Percentiles rank a stretch among this genome's conserved stretches.
Evolutionary conservation across 1,284 basidiomycete genomes (phyloP).

Genomic region (Ustilago trichophora): DNA sequence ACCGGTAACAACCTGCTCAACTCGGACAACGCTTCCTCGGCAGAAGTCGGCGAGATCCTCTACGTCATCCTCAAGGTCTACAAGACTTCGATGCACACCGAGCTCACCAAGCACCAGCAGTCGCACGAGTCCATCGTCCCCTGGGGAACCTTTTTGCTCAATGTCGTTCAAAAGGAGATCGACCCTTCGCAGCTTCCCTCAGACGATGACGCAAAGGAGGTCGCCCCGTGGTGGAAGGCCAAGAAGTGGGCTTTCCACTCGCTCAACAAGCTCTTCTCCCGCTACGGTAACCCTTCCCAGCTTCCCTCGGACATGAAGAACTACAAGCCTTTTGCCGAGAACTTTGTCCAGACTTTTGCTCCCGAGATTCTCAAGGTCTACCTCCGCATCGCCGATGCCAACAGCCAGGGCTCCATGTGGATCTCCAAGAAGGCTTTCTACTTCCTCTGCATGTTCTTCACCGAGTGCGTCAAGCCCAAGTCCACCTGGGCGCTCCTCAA

Average conservation of each 20-base stretch:
- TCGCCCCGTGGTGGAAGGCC: slow-evolving; percentile 62
- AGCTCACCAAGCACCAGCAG: slow-evolving; percentile 61
- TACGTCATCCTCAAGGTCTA: slow-evolving; percentile 63
- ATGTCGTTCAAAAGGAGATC: slow-evolving; percentile 58
- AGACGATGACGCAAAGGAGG: slow-evolving; percentile 49
- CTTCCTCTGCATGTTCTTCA: slow-evolving; percentile 61
- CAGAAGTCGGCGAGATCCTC: slow-evolving; percentile 60
- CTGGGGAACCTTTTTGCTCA: slow-evolving; percentile 63
- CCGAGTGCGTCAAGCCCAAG: slow-evolving; percentile 64
- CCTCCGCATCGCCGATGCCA: slow-evolving; percentile 53
- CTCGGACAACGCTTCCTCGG: slow-evolving; percentile 47
- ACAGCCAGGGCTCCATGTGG: slow-evolving; percentile 49
- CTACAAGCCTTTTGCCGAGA: slow-evolving; percentile 65
- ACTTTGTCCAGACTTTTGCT: slow-evolving; percentile 61
- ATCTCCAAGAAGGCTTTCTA: slow-evolving; percentile 57
- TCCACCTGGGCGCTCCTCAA: slow-evolving; percentile 63
- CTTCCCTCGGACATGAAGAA: slow-evolving; percentile 56
- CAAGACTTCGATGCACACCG: slow-evolving; percentile 61
- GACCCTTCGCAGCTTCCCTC: slow-evolving; percentile 45
- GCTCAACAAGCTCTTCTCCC: slow-evolving; percentile 64
- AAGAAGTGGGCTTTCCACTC: slow-evolving; percentile 66
- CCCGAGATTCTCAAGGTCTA: slow-evolving; percentile 66
- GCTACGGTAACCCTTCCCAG: slow-evolving; percentile 64
- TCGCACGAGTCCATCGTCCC: slow-evolving; percentile 61
- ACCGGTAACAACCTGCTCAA: slow-evolving; percentile 52